Evolutionary conservation across 2,329 filamentous ascomycete species (phyloP).

Genomic region (Thermomyces lanuginosus): DNA sequence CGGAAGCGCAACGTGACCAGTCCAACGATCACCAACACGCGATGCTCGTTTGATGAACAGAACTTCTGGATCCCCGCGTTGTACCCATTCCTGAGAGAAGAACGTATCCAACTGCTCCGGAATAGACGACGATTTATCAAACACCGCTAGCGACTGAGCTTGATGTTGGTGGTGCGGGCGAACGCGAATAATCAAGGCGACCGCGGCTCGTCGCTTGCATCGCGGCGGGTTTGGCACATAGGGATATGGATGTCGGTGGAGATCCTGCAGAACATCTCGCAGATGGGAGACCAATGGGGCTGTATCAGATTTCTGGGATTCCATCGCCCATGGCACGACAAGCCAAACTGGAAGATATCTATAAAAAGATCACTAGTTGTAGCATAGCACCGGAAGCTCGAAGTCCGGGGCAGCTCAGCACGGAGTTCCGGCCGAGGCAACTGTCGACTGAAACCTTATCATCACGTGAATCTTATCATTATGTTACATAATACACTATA

Average conservation of each 20-base stretch:
- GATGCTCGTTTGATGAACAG: constrained; percentile 55
- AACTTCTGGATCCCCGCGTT: constrained; percentile 49
- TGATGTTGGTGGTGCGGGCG: constrained; percentile 41
- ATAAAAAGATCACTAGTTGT: no score
- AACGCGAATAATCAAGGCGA: constrained; percentile 48
- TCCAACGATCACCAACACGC: constrained; percentile 51
- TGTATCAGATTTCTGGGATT: constrained; percentile 1
- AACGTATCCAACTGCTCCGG: constrained; percentile 37
- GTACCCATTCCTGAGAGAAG: constrained; percentile 49
- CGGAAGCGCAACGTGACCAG: constrained; percentile 50
- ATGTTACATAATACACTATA: no score
- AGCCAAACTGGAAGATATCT: no score
- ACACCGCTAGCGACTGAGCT: constrained; percentile 21
- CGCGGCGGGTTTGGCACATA: constrained; percentile 30
- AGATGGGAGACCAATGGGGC: constrained; percentile 13
- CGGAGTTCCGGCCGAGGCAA: no score
- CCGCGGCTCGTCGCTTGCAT: constrained; percentile 45
- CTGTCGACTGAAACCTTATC: no score
- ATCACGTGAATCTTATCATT: no score
- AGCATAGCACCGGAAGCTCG: no score
- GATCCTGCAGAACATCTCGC: constrained; percentile 16
- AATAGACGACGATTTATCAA: constrained; percentile 10
- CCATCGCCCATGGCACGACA: no score
- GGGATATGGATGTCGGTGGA: constrained; percentile 24
- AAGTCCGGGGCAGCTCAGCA: no score